Percentiles rank a stretch among this genome's conserved stretches.
Conservation (phyloP, 1,284 basidiomycete genomes). For the Coniferiporia sulphurascens region DNA sequence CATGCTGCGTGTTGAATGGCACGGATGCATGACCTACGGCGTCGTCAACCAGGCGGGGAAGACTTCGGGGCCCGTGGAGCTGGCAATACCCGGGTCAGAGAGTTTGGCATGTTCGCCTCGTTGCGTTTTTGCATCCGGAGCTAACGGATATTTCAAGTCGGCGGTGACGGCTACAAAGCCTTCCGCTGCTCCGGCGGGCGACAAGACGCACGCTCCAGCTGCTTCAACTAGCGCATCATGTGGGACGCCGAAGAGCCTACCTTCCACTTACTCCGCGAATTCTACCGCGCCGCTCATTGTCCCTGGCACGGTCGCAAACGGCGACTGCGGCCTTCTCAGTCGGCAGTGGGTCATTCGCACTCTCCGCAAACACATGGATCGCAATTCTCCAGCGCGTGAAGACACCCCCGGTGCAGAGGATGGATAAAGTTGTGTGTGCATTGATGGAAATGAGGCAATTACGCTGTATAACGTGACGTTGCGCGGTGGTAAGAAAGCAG, state of each 20-base stretch:
- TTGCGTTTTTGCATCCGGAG: too few species aligned
- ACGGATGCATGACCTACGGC: too few species aligned
- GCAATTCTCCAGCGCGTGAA: constrained; percentile 34
- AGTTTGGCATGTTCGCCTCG: too few species aligned
- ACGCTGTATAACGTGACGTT: constrained; percentile 21
- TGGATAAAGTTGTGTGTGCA: constrained; percentile 23
- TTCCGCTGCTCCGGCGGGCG: too few species aligned
- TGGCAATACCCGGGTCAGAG: too few species aligned
- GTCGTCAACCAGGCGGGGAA: too few species aligned
- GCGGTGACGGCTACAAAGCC: constrained; percentile 43
- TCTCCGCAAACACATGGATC: constrained; percentile 30
- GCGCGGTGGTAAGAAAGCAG: constrained; percentile 19
- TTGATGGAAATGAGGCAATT: constrained; percentile 21
- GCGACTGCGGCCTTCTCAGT: constrained; percentile 26
- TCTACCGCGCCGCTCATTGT: constrained; percentile 13
- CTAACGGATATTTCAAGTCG: constrained; percentile 31
- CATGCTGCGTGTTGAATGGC: too few species aligned
- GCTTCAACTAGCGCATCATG: constrained; percentile 16
- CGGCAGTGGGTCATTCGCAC: constrained; percentile 24
- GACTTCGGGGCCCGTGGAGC: too few species aligned
- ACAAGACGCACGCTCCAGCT: constrained; percentile 28
- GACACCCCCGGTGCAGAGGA: constrained; percentile 18
- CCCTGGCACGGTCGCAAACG: constrained; percentile 20
- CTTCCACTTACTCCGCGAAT: too few species aligned
- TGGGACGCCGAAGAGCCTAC: too few species aligned